A percentile compares a stretch with the other conserved stretches of the same genome.
phyloP scores from a whole-genome alignment of 2,329 filamentous ascomycete genomes.

The Talaromyces rugulosus region DNA sequence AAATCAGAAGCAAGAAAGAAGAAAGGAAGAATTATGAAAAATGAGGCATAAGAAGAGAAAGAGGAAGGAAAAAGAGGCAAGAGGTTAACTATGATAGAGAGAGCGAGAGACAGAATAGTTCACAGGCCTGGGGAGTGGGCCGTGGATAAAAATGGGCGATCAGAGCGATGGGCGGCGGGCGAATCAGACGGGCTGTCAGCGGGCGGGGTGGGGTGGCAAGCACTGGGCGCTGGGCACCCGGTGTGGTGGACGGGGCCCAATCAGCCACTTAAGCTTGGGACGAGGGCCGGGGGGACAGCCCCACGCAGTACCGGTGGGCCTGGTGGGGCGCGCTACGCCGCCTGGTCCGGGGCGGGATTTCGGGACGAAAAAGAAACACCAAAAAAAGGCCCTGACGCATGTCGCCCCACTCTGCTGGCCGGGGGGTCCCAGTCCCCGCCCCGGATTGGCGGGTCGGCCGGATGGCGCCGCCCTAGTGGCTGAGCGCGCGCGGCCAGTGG shows the following conservation, averaged over 20 bases:
- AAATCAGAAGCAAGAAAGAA: slow-evolving; percentile 22
- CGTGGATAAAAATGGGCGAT: slow-evolving; percentile 29
- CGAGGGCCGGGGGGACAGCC: not conserved
- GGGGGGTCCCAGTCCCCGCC: not conserved
- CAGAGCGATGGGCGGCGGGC: slow-evolving; percentile 3
- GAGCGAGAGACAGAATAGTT: slow-evolving; percentile 9
- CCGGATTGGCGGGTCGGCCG: not conserved
- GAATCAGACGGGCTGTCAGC: slow-evolving; percentile 21
- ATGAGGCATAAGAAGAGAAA: slow-evolving; percentile 25
- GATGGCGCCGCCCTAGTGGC: not conserved
- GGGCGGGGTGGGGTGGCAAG: not conserved
- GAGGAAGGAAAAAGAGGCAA: slow-evolving; percentile 30
- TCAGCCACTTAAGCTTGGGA: not conserved
- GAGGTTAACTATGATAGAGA: slow-evolving; percentile 18
- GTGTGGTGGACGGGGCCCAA: not conserved
- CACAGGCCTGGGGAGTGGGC: slow-evolving; percentile 13
- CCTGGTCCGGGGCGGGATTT: slow-evolving; percentile 18
- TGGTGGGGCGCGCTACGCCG: not conserved
- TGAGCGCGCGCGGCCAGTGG: not conserved
- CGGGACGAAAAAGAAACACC: slow-evolving; percentile 9
- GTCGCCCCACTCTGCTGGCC: not conserved
- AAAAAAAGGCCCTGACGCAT: not conserved
- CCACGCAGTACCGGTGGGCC: not conserved
- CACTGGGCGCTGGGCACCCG: not conserved
- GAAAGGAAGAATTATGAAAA: slow-evolving; percentile 24